These are phyloP conservation scores for Lepidium campestre DNA, from an alignment of 441 rosid genomes.

Conservation along the genomic window DNA sequence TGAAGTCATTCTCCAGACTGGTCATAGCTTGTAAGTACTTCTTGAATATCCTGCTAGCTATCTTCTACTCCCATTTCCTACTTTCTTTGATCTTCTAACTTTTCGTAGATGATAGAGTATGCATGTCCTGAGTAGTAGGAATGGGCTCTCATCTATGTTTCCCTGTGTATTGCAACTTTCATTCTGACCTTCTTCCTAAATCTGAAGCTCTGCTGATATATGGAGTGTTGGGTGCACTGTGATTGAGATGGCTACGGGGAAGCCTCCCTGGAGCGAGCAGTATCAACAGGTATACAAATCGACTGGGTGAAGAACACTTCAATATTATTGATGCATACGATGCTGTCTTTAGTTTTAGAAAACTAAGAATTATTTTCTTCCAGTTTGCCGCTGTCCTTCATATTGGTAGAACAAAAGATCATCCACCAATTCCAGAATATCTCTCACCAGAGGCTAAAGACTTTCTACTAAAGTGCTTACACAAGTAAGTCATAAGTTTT, in stretches of 20 bases:
- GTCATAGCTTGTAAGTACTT: slow-evolving; percentile 68
- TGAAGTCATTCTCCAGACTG: slow-evolving; percentile 80
- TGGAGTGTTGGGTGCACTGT: slow-evolving; percentile 87
- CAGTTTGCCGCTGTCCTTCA: slow-evolving; percentile 79
- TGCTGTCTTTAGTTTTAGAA: slow-evolving; percentile 1
- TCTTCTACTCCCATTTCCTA: background rate
- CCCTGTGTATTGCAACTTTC: slow-evolving; percentile 3
- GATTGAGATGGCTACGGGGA: slow-evolving; percentile 83
- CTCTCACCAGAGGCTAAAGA: slow-evolving; percentile 66
- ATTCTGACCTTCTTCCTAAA: slow-evolving; percentile 23
- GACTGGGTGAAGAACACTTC: slow-evolving; percentile 8
- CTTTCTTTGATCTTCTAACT: background rate
- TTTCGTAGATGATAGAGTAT: background rate
- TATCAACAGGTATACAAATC: slow-evolving; percentile 60
- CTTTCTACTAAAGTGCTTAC: slow-evolving; percentile 56
- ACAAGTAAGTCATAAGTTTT: slow-evolving; percentile 36
- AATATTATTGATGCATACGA: background rate
- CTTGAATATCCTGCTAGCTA: background rate
- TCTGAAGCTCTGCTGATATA: slow-evolving; percentile 68
- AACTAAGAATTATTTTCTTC: slow-evolving; percentile 18
- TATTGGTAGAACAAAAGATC: slow-evolving; percentile 70
- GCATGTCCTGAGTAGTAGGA: background rate
- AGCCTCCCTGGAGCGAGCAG: slow-evolving; percentile 86
- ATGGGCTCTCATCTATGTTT: background rate
- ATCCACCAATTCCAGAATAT: slow-evolving; percentile 74